Conservation (phyloP, 345 rosid species). For the Salix suchowensis region DNA sequence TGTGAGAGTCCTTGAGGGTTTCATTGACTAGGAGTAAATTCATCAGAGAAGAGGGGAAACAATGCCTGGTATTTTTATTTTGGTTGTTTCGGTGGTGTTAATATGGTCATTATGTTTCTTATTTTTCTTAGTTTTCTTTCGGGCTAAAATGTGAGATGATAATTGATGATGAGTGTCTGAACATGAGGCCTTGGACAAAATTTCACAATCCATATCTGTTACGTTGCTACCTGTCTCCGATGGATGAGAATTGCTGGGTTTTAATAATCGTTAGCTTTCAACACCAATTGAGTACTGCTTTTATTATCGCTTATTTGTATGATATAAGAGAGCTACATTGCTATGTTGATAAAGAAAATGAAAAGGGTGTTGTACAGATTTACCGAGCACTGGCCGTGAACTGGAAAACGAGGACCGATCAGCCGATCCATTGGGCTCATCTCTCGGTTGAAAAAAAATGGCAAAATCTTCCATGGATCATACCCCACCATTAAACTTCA, state of each 20-base stretch:
- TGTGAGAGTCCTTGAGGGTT: constrained; percentile 26
- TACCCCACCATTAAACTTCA: background rate
- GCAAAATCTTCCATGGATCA: too few relatives aligned
- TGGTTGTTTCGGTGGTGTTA: background rate
- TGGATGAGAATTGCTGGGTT: background rate
- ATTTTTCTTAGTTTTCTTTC: background rate
- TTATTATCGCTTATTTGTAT: too few relatives aligned
- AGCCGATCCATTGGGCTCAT: too few relatives aligned
- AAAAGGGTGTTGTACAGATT: too few relatives aligned
- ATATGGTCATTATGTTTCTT: background rate
- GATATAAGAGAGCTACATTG: too few relatives aligned
- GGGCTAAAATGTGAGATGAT: background rate
- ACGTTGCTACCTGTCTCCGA: background rate
- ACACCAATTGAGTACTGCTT: too few relatives aligned
- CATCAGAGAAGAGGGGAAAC: background rate
- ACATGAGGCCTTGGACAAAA: background rate
- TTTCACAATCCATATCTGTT: background rate
- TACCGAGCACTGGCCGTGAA: too few relatives aligned
- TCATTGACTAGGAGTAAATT: constrained; percentile 7
- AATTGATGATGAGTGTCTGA: background rate
- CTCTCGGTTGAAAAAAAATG: too few relatives aligned
- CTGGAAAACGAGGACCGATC: too few relatives aligned
- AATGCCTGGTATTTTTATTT: background rate
- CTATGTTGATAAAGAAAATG: too few relatives aligned
- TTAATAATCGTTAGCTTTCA: background rate